Evolutionary conservation across 345 rosid species (phyloP).

Genomic region (Brassica cretica): DNA sequence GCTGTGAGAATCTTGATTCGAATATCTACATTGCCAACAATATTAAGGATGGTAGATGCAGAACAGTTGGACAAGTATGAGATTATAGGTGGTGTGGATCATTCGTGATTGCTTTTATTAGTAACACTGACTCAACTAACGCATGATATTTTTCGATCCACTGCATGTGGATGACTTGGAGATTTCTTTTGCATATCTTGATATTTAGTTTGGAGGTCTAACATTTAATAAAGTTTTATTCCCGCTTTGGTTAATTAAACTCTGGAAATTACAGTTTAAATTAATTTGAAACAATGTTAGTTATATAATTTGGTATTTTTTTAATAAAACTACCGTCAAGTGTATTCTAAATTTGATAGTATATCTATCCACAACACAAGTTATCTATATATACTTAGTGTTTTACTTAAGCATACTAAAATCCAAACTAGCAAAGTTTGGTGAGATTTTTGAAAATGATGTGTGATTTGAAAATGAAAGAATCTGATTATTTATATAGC

Average conservation of each 20-base stretch:
- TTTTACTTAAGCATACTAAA: not conserved
- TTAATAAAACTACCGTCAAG: not conserved
- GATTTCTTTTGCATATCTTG: not conserved
- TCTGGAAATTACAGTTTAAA: not conserved
- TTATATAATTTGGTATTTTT: not conserved
- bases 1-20: conserved; percentile 7
- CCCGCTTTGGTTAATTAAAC: too few relatives aligned
- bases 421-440: not conserved
- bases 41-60: conserved; percentile 12
- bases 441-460: not conserved
- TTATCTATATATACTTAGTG: not conserved
- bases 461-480: not conserved
- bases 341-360: not conserved
- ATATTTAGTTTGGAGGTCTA: conserved; percentile 9
- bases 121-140: conserved; percentile 26
- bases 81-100: conserved; percentile 24
- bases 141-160: conserved; percentile 1
- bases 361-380: not conserved
- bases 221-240: not conserved
- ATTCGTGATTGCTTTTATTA: conserved; percentile 30
- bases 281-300: not conserved
- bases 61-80: conserved; percentile 30
- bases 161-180: not conserved
- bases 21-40: conserved; percentile 3
- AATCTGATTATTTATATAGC: not conserved